Base-by-base conservation (phyloP, 257 asterid species). In the Apocynum venetum region DNA sequence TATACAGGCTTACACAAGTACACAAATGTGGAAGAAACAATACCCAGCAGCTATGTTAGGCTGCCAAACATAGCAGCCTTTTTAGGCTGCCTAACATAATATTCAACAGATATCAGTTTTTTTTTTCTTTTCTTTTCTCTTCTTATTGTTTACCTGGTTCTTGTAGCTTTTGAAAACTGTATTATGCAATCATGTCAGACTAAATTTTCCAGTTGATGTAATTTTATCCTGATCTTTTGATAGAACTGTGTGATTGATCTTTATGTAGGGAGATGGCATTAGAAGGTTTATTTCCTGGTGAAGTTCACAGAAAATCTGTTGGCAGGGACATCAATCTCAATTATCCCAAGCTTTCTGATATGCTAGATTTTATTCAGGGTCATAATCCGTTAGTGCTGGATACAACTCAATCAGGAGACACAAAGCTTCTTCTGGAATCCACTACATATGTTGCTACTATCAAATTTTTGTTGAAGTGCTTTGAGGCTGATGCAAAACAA, bases 261-360 rank as follows among this genome's bases (percentile, higher is more conserved):
- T 79, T 73, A 72, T 61, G 71, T 81, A 96, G 99, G 94, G 99
- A 96, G 85, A 96, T 93, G 95, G 94, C 98, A 73, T 68, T 96
- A 83, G 98, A 90, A 85, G 99, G 97, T 82, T 85, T 96, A 71
- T 90, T 93, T 86, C 99, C 96, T 55, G 97, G 91, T 74, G 98
- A 91, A 87, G 90, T 80, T 76, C 92, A 82, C 76, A 86, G 91
- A 78, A 91, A 85, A 75, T 73, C 87, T 72, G 84, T 73, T 71
- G 79, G 82, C 64, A 83, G 81, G 76, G 85, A 75, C 82, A 52
- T 75, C 76, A 80, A 89, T 73, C 66, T 79, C 44, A 89, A 81
- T 77, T 91, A 90, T 86, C 98, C 99, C 48, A 90, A 90, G 79
- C 92, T 96, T 74, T 86, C 90, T 43, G 89, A 89, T 76, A 93